Base-by-base conservation (phyloP, 768 basidiomycete genomes). In the Macrolepiota dolichaula region DNA sequence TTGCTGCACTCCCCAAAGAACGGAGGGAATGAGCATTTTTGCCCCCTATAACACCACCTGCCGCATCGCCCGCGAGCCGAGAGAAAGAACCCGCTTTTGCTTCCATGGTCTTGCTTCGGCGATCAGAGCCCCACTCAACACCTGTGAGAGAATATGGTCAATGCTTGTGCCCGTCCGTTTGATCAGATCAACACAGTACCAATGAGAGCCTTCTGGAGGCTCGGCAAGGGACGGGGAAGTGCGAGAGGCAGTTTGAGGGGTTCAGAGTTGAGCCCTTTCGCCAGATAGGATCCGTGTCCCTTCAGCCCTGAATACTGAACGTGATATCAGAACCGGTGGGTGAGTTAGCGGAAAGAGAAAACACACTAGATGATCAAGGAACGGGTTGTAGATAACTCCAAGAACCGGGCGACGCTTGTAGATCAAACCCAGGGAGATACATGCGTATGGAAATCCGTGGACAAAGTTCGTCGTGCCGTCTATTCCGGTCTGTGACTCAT, bases 351-450 rank as follows among this genome's bases (percentile, higher is more conserved):
- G 19, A 53, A 36, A 51, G 10, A 17, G 32, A 47, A 36, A 36
- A 66, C 81, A 64, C 59, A 91, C 89, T 57, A 96, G 79, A 55
- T 95, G 85, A 64, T 93, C 84, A 57, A 95, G 81, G 81, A 94
- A 95, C 0, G 96, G 96, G 70, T 95, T 95, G 77, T 87, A 96
- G 63, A 98, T 88, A 42, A 98, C 94, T 1, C 96, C 96, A 17
- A 97, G 79, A 6, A 96, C 82, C 1, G 96, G 93, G 6, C 84
- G 80, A 63, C 87, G 87, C 61, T 88, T 80, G 76, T 91, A 88
- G 63, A 96, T 88, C 67, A 98, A 79, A 6, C 95, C 96, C 55
- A 98, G 84, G 17, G 95, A 97, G 71, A 96, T 91, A 73, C 92
- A 94, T 27, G 85, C 91, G 72, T 88, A 91, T 9, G 94, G 93